A percentile compares a stretch with the other conserved stretches of the same genome.
These are phyloP conservation scores for Melastoma candidum DNA, from an alignment of 441 rosid species.

Conservation along the genomic window DNA sequence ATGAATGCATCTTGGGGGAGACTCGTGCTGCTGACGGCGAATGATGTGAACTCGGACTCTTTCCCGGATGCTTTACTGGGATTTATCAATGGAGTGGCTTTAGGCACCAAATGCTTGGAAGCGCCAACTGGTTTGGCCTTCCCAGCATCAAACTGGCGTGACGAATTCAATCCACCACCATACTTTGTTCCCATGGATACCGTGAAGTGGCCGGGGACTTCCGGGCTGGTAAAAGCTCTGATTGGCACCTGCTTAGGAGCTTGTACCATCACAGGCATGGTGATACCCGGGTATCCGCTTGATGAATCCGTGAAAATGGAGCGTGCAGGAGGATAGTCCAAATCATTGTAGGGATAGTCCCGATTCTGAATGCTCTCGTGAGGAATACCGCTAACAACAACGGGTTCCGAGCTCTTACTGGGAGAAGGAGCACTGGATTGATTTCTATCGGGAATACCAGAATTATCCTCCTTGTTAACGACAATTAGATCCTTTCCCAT, in stretches of 20 bases:
- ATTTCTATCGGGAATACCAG: constrained; percentile 24
- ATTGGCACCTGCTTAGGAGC: too few relatives aligned
- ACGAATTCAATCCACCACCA: too few relatives aligned
- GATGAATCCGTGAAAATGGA: too few relatives aligned
- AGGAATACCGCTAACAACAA: constrained; percentile 17
- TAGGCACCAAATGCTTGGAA: constrained; percentile 14
- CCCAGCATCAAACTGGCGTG: neutral
- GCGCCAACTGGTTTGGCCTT: constrained; percentile 15
- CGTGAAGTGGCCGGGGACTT: too few relatives aligned
- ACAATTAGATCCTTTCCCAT: constrained; percentile 96
- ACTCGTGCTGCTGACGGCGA: constrained; percentile 10
- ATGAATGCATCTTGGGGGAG: constrained; percentile 9
- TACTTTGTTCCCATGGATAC: too few relatives aligned
- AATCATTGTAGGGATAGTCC: too few relatives aligned
- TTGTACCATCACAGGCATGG: too few relatives aligned
- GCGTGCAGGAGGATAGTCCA: too few relatives aligned
- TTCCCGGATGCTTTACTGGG: constrained; percentile 35
- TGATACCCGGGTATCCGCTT: too few relatives aligned
- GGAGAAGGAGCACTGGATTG: constrained; percentile 23
- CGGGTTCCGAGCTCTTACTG: constrained; percentile 17
- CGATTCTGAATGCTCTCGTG: neutral
- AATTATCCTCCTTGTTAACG: constrained; percentile 61
- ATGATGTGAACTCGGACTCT: constrained; percentile 16
- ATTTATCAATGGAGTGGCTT: constrained; percentile 13
- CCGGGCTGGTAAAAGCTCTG: too few relatives aligned